These are phyloP conservation scores for Aspergillus sp. DNA, from an alignment of 2,329 filamentous ascomycete species.

Conservation along the genomic window DNA sequence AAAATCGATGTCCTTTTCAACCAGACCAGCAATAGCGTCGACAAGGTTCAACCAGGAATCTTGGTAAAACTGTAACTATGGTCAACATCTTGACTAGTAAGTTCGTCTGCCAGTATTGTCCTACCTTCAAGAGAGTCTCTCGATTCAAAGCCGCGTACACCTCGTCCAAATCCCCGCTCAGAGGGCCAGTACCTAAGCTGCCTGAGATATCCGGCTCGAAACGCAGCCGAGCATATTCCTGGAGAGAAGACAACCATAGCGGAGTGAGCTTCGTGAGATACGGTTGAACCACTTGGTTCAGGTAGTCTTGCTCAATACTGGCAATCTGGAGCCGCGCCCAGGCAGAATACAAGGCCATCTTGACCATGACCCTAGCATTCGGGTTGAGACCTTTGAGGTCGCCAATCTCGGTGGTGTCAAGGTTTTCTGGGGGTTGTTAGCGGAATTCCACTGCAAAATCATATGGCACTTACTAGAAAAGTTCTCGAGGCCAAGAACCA, in stretches of 20 bases:
- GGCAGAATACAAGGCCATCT: constrained; percentile 93
- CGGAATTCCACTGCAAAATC: neutral
- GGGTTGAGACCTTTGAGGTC: constrained; percentile 90
- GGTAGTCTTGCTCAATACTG: constrained; percentile 85
- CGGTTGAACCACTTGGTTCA: constrained; percentile 83
- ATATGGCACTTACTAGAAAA: constrained; percentile 66
- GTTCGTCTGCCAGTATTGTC: neutral
- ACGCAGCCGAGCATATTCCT: constrained; percentile 87
- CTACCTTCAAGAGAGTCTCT: constrained; percentile 78
- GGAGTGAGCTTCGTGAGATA: constrained; percentile 89
- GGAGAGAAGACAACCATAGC: constrained; percentile 87
- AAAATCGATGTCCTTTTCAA: constrained; percentile 96
- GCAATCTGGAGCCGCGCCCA: constrained; percentile 98
- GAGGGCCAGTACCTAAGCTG: constrained; percentile 75
- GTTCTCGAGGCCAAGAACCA: constrained; percentile 88
- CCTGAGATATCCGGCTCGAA: constrained; percentile 98
- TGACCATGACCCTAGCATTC: constrained; percentile 97
- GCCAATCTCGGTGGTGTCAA: constrained; percentile 82
- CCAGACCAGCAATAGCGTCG: constrained; percentile 93
- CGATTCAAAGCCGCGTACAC: constrained; percentile 94
- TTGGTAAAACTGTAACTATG: constrained; percentile 73
- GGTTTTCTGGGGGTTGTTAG: constrained; percentile 53
- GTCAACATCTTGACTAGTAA: neutral
- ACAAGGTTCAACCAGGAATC: constrained; percentile 96
- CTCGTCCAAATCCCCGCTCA: constrained; percentile 84